A percentile compares a stretch with the other conserved stretches of the same genome.
These are phyloP conservation scores for Trichosporon sp. DNA, from an alignment of 1,284 basidiomycete genomes.

Conservation along the genomic window DNA sequence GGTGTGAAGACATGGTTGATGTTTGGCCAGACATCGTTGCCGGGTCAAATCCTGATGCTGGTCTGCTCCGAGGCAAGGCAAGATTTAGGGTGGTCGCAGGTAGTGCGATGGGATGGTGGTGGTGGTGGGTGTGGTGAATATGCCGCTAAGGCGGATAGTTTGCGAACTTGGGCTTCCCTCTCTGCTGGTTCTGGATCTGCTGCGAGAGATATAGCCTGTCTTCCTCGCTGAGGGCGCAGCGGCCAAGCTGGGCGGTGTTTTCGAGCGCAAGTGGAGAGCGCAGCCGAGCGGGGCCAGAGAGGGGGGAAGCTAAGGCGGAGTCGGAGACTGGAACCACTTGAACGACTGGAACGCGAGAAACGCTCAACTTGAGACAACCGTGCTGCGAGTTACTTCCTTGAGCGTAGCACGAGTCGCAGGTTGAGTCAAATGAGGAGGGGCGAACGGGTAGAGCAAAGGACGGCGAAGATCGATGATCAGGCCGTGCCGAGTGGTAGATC, in stretches of 20 bases:
- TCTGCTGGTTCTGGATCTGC: neutral
- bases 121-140: neutral
- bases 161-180: neutral
- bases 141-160: slow-evolving; percentile 3
- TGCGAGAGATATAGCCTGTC: neutral
- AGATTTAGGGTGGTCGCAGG: neutral
- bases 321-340: neutral
- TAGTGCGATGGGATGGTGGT: neutral
- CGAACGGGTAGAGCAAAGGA: neutral
- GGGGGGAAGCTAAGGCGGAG: neutral
- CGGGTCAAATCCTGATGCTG: neutral
- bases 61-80: neutral
- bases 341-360: no score
- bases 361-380: neutral
- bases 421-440: neutral
- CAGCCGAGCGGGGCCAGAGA: neutral
- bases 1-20: slow-evolving; percentile 65
- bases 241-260: neutral
- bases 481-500: neutral
- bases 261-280: neutral
- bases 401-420: neutral
- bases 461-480: neutral
- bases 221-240: slow-evolving; percentile 10
- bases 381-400: neutral
- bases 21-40: slow-evolving; percentile 33